Percentiles rank a stretch among this genome's conserved stretches.
Conservation (phyloP, 352 stramenopile species). For the Phytophthora citricola region DNA sequence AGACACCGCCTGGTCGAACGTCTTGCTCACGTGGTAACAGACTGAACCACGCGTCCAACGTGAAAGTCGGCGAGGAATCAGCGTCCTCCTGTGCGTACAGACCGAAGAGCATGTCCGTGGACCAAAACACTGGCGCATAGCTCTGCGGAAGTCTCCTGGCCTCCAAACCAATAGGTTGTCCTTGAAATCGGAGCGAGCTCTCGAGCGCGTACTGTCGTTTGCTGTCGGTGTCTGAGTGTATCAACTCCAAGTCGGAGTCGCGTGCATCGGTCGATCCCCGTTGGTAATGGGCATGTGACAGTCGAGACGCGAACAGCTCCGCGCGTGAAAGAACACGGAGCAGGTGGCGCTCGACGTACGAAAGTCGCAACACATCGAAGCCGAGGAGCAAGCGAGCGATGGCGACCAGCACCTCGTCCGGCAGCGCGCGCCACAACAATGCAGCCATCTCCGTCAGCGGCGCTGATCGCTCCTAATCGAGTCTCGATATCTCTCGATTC, state of each 20-base stretch:
- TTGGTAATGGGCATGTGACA: conserved; percentile 31
- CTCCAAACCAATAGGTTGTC: conserved; percentile 6
- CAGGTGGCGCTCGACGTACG: conserved; percentile 27
- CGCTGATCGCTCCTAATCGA: no score
- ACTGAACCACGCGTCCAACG: conserved; percentile 63
- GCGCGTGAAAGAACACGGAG: conserved; percentile 10
- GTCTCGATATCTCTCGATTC: no score
- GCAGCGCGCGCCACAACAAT: conserved; percentile 22
- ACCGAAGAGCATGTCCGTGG: conserved; percentile 35
- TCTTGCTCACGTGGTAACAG: conserved; percentile 37
- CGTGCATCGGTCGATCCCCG: background rate
- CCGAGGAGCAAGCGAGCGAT: conserved; percentile 29
- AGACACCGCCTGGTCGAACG: conserved; percentile 43
- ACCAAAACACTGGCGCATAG: conserved; percentile 12
- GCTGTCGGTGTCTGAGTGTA: conserved; percentile 3
- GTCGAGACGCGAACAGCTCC: conserved; percentile 23
- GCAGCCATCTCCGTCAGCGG: conserved; percentile 21
- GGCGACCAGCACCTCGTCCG: conserved; percentile 29
- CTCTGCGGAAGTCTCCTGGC: conserved; percentile 4
- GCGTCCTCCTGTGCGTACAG: conserved; percentile 38
- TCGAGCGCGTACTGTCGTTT: conserved; percentile 21
- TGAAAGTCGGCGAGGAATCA: conserved; percentile 31
- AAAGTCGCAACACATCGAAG: conserved; percentile 38
- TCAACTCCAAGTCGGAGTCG: conserved; percentile 16
- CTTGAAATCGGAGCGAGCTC: conserved; percentile 22